phyloP scores from a whole-genome alignment of 257 asterid species.

The Gentiana dahurica region DNA sequence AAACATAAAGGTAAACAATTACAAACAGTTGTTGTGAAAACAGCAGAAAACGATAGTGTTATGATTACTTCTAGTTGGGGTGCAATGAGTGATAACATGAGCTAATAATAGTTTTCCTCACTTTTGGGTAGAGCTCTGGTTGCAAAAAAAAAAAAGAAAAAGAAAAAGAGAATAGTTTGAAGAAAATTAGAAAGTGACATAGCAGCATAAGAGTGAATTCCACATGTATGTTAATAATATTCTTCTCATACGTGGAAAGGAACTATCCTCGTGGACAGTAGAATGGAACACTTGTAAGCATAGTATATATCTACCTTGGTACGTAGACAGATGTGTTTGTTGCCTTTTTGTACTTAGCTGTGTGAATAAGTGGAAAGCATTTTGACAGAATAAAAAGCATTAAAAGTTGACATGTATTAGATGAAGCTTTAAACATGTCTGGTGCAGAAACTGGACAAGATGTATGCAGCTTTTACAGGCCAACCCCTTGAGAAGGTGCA shows the following conservation, averaged over 20 bases:
- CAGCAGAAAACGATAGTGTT: no score
- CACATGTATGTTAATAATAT: background rate
- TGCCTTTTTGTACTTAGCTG: background rate
- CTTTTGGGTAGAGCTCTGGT: no score
- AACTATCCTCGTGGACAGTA: constrained; percentile 1
- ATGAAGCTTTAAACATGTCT: constrained; percentile 3
- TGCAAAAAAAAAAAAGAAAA: no score
- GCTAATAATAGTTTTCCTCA: no score
- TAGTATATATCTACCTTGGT: background rate
- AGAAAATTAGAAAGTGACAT: background rate
- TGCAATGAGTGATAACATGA: no score
- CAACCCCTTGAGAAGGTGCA: constrained; percentile 83
- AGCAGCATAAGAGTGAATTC: background rate
- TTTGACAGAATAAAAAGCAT: background rate
- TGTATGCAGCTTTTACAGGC: constrained; percentile 88
- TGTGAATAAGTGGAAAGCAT: background rate
- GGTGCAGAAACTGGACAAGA: constrained; percentile 79
- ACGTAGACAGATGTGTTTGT: background rate
- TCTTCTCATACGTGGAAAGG: background rate
- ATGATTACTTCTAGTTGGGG: no score
- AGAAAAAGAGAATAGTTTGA: no score
- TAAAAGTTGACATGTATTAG: background rate
- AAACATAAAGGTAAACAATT: no score
- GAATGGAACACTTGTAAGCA: background rate
- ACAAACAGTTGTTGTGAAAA: no score